These are phyloP conservation scores for Notholithocarpus densiflorus DNA, from an alignment of 306 rosid species.

Conservation along the genomic window DNA sequence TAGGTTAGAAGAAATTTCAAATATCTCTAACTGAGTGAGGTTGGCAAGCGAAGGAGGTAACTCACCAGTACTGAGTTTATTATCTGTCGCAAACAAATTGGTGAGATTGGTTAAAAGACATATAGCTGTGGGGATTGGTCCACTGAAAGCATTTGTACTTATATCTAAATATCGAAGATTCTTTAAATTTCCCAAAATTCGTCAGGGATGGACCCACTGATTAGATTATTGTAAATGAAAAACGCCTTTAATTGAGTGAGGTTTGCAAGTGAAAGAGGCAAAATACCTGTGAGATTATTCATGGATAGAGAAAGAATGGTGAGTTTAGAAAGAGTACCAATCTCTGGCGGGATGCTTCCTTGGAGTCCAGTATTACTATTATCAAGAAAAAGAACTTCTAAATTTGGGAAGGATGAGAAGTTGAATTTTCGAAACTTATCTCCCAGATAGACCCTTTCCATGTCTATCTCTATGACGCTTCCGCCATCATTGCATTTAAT, in stretches of 20 bases:
- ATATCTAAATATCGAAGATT: no score
- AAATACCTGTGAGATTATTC: neutral
- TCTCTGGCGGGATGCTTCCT: neutral
- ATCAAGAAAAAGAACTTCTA: rapidly evolving
- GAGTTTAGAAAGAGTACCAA: neutral
- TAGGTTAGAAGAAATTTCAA: no score
- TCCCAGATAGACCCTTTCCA: rapidly evolving
- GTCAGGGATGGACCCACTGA: neutral
- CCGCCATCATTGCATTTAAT: rapidly evolving
- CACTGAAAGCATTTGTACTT: rapidly evolving
- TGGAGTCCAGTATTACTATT: rapidly evolving
- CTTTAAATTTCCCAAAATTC: no score
- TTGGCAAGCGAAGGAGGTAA: neutral
- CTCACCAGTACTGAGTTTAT: neutral
- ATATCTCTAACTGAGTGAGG: neutral
- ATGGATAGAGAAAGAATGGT: neutral
- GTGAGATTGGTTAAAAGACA: neutral
- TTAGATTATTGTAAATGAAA: neutral
- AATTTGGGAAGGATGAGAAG: slow-evolving; percentile 1
- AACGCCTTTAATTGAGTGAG: neutral
- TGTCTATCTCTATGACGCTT: rapidly evolving
- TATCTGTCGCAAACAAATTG: rapidly evolving
- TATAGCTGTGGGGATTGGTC: neutral
- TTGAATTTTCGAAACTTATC: neutral
- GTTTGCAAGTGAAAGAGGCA: neutral